These are phyloP conservation scores for Dioscorea zingiberensis DNA, from an alignment of 106 monocot species.

Conservation along the genomic window DNA sequence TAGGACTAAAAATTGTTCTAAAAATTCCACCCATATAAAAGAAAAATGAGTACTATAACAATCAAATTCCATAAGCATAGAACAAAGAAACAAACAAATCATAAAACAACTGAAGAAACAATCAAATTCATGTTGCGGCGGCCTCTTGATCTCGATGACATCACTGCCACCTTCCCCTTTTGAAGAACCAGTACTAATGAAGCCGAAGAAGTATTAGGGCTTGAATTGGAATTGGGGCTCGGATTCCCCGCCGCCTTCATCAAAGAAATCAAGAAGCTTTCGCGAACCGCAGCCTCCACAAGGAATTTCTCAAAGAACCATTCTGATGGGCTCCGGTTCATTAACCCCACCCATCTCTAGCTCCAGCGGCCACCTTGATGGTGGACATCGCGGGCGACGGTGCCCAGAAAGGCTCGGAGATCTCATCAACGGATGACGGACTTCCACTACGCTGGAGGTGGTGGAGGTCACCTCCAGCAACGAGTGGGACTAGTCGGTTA, in stretches of 20 bases:
- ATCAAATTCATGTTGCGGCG: neutral
- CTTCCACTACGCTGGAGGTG: too few relatives aligned
- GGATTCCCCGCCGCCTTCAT: neutral
- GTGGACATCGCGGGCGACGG: conserved; percentile 5
- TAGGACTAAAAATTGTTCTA: too few relatives aligned
- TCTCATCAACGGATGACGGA: conserved; percentile 62
- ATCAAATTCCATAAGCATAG: too few relatives aligned
- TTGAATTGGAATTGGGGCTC: too few relatives aligned
- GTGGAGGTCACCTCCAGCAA: too few relatives aligned
- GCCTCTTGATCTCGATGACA: conserved; percentile 34
- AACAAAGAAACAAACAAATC: too few relatives aligned
- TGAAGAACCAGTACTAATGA: conserved; percentile 3
- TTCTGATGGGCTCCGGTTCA: conserved; percentile 50
- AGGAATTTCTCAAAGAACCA: conserved; percentile 65
- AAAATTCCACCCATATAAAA: too few relatives aligned
- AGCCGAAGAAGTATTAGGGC: neutral
- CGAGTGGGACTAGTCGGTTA: too few relatives aligned
- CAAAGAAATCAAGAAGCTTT: too few relatives aligned
- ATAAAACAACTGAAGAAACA: too few relatives aligned
- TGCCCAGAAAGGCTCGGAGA: conserved; percentile 46
- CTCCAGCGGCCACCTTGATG: conserved; percentile 1
- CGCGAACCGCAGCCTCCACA: conserved; percentile 21
- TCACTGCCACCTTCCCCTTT: conserved; percentile 27
- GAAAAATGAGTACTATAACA: neutral
- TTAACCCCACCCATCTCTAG: too few relatives aligned